A percentile compares a stretch with the other conserved stretches of the same genome.
Conservation (phyloP, 2,329 filamentous ascomycete genomes). For the Pseudogymnoascus verrucosus region DNA sequence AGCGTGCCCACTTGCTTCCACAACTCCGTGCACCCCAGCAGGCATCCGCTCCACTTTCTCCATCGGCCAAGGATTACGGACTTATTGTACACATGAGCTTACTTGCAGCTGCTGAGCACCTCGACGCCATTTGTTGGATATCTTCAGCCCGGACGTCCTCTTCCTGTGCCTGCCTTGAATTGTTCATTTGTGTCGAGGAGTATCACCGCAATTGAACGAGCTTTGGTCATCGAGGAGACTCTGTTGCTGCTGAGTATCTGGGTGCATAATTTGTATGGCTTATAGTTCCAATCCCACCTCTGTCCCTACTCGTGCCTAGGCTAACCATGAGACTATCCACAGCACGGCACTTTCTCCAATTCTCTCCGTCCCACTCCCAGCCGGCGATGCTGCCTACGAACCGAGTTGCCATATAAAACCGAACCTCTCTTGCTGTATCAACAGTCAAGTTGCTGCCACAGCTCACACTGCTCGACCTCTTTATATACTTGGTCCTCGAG, state of each 20-base stretch:
- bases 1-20: slow-evolving; percentile 8
- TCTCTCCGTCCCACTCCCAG: background rate
- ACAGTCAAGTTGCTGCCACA: slow-evolving; percentile 1
- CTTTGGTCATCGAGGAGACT: background rate
- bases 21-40: slow-evolving; percentile 5
- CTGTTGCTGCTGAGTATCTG: background rate
- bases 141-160: background rate
- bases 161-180: slow-evolving; percentile 1
- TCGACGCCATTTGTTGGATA: slow-evolving; percentile 5
- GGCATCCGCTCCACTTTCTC: slow-evolving; percentile 8
- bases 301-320: slow-evolving; percentile 1
- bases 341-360: slow-evolving; percentile 1
- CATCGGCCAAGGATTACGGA: slow-evolving; percentile 6
- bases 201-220: background rate
- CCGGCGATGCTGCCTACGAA: slow-evolving; percentile 1
- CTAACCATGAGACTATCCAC: slow-evolving; percentile 7
- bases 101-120: slow-evolving; percentile 4
- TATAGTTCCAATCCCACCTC: background rate
- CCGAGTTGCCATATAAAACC: background rate
- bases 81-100: slow-evolving; percentile 9
- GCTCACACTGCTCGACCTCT: background rate
- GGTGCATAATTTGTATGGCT: slow-evolving; percentile 4
- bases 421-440: background rate
- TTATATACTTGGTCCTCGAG: background rate
- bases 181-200: background rate